Conservation (phyloP, 257 asterid genomes). For the Echites panduratus region DNA sequence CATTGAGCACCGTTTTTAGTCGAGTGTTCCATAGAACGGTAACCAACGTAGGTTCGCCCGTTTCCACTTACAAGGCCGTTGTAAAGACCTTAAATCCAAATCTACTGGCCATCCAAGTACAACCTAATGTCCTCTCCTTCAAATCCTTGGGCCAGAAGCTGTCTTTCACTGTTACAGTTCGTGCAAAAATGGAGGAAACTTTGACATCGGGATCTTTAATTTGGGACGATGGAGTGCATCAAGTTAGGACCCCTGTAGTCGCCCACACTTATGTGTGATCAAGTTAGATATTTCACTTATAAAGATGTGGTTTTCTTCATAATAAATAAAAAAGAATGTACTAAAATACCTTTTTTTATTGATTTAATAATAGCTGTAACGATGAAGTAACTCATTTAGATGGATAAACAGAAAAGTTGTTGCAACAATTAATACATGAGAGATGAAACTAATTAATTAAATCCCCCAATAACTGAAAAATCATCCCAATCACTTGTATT, state of each 20-base stretch:
- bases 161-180: slow-evolving; percentile 30
- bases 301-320: no score
- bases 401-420: background rate
- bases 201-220: slow-evolving; percentile 38
- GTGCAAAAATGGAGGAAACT: slow-evolving; percentile 13
- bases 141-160: slow-evolving; percentile 33
- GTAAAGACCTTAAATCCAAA: slow-evolving; percentile 14
- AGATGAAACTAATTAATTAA: no score
- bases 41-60: slow-evolving; percentile 54
- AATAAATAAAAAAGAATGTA: no score
- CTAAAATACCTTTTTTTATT: no score
- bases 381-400: no score
- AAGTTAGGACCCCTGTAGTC: slow-evolving; percentile 58
- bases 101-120: slow-evolving; percentile 31
- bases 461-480: no score
- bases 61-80: slow-evolving; percentile 41
- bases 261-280: no score
- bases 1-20: slow-evolving; percentile 7
- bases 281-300: no score
- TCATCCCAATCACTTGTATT: no score
- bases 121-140: slow-evolving; percentile 36
- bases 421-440: no score
- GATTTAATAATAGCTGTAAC: no score
- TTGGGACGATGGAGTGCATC: slow-evolving; percentile 53
- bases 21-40: slow-evolving; percentile 40